Base-by-base conservation (phyloP, 805 yeast species). In the Candida peoriensis region DNA sequence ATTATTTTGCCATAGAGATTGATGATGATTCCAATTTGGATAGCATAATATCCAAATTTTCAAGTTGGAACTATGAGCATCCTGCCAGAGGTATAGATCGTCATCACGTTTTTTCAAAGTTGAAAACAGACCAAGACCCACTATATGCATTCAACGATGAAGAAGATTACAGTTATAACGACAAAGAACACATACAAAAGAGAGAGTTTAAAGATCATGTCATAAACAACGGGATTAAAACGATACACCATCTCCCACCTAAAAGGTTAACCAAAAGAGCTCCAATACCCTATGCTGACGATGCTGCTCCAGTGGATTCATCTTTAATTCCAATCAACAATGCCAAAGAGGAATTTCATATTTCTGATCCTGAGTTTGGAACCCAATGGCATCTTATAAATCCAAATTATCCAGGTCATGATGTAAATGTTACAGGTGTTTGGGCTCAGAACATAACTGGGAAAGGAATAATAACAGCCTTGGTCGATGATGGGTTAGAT, bases 401-500 rank as follows among this genome's bases (percentile, higher is more conserved):
- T 53, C 66, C 85, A 1, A 55, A 58, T 6, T 77, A 64, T 45
- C 85, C 83, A 1, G 94, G 95, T 0, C 70, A 86, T 50, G 97
- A 90, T 57, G 77, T 93, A 34, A 90, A 93, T 50, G 90, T 88
- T 11, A 60, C 84, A 1, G 88, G 84, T 0, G 77, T 87, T 10
- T 93, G 98, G 98, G 64, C 68, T 20, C 76, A 77, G 39, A 83
- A 81, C 32, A 75, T 82, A 37, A 81, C 93, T 1, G 98, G 98
- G 1, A 58, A 68, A 24, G 90, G 93, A 5, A 69, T 86, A 6
- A 86, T 84, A 1, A 81, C 89, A 1, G 96, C 97, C 2, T 72
- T 93, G 25, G 82, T 93, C 0, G 98, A 93, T 59, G 98, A 93
- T 60, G 98, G 98, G 1, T 59, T 93, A 19, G 98, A 93, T 61